These are phyloP conservation scores for Glycyrrhiza uralensis DNA, from an alignment of 306 rosid species.

Conservation along the genomic window DNA sequence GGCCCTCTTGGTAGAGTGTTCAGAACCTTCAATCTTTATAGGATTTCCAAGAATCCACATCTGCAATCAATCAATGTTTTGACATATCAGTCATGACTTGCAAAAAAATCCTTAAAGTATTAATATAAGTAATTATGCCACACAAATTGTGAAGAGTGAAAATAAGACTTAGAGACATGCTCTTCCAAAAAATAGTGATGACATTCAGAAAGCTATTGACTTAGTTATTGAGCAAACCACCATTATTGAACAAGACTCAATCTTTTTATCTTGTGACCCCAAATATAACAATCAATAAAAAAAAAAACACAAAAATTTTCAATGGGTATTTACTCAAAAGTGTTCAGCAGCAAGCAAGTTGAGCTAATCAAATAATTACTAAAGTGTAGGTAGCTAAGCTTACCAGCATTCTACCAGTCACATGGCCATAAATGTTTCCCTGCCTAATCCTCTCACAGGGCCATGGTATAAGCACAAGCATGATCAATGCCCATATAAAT, in stretches of 20 bases:
- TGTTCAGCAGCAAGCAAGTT: neutral
- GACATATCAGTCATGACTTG: conserved; percentile 14
- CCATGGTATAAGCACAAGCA: conserved; percentile 61
- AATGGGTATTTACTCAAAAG: neutral
- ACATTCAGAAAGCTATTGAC: neutral
- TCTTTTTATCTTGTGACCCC: neutral
- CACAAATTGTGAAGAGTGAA: neutral
- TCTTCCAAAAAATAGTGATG: neutral
- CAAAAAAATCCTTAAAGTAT: neutral
- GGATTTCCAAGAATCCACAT: conserved; percentile 72
- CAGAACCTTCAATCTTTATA: conserved; percentile 55
- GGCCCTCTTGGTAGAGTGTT: conserved; percentile 44
- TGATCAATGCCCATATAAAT: conserved; percentile 51
- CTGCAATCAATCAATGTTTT: conserved; percentile 35
- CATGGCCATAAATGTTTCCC: conserved; percentile 66
- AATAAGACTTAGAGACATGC: neutral
- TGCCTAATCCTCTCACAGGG: conserved; percentile 57
- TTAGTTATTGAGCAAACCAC: no score
- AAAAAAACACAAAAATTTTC: neutral
- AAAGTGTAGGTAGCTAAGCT: conserved; percentile 26
- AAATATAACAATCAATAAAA: neutral
- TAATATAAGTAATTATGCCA: neutral
- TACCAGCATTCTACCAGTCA: conserved; percentile 68
- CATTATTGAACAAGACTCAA: no score
- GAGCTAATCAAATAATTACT: no score